phyloP scores from a whole-genome alignment of 345 rosid species.

The Eucalyptus coolabah region DNA sequence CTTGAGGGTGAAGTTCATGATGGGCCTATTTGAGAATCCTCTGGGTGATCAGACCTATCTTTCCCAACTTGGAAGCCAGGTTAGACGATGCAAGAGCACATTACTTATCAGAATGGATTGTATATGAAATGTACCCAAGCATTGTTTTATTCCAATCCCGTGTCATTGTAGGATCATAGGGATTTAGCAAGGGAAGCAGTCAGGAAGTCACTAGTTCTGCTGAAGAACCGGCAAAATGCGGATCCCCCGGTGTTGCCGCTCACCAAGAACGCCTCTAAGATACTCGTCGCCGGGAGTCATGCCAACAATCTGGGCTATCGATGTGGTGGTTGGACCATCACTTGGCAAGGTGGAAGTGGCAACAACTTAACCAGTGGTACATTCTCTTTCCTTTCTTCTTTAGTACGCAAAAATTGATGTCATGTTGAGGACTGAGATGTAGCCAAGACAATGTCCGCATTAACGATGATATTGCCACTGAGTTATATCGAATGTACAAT shows the following conservation, averaged over 20 bases:
- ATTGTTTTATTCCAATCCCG: not conserved
- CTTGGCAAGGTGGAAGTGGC: constrained; percentile 59
- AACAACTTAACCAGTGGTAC: constrained; percentile 55
- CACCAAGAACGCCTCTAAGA: constrained; percentile 37
- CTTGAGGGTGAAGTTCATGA: constrained; percentile 57
- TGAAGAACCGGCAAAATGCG: constrained; percentile 49
- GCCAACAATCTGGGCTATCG: constrained; percentile 76
- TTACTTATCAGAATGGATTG: not conserved
- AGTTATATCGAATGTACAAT: not conserved
- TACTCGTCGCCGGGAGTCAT: constrained; percentile 74
- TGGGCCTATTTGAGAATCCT: constrained; percentile 69
- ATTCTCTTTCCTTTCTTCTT: not conserved
- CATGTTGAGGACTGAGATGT: not conserved
- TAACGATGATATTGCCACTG: not conserved
- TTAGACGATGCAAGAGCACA: not conserved
- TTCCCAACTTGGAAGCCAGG: constrained; percentile 48
- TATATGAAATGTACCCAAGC: not conserved
- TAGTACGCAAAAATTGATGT: not conserved
- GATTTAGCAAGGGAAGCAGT: constrained; percentile 82
- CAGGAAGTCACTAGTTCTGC: constrained; percentile 61
- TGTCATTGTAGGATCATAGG: constrained; percentile 35
- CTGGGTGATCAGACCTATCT: constrained; percentile 34
- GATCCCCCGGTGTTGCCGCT: constrained; percentile 52
- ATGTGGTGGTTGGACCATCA: constrained; percentile 85
- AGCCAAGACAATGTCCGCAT: not conserved